Percentiles rank a stretch among this genome's conserved stretches.
Evolutionary conservation across 768 basidiomycete species (phyloP).

Genomic region (Suillus discolor): DNA sequence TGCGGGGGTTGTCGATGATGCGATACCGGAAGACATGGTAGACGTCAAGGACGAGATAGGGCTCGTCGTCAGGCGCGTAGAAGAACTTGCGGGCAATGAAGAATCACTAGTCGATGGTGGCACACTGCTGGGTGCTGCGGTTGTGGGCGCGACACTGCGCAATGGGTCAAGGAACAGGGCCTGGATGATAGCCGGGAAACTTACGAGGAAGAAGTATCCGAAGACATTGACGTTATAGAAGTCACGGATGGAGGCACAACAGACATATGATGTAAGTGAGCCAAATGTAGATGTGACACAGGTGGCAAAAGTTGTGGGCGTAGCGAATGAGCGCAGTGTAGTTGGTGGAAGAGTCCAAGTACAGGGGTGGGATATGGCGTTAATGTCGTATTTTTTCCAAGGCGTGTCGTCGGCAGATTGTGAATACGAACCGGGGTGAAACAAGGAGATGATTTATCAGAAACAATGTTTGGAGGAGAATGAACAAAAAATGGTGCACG

Average conservation of each 20-base stretch:
- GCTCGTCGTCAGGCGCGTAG: slow-evolving; percentile 17
- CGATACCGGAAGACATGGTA: slow-evolving; percentile 5
- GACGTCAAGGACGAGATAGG: slow-evolving; percentile 16
- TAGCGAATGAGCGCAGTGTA: slow-evolving; percentile 25
- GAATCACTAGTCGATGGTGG: slow-evolving; percentile 15
- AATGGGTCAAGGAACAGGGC: slow-evolving; percentile 15
- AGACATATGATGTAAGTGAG: slow-evolving; percentile 3
- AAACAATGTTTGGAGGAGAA: slow-evolving; percentile 10
- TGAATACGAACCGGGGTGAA: slow-evolving; percentile 7
- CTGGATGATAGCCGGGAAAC: slow-evolving; percentile 13
- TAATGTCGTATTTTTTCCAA: slow-evolving; percentile 7
- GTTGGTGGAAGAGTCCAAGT: slow-evolving; percentile 21
- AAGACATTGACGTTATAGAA: slow-evolving; percentile 14
- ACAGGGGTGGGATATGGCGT: slow-evolving; percentile 15
- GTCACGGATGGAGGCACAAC: slow-evolving; percentile 3
- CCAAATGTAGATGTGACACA: slow-evolving; percentile 16
- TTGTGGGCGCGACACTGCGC: slow-evolving; percentile 17
- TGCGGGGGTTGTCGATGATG: slow-evolving; percentile 19
- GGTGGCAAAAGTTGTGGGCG: slow-evolving; percentile 19
- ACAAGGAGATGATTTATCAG: slow-evolving; percentile 11
- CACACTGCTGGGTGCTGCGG: slow-evolving; percentile 19
- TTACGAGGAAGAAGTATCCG: slow-evolving; percentile 24
- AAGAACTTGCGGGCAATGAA: slow-evolving; percentile 11
- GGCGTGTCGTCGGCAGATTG: slow-evolving; percentile 6
- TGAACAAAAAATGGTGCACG: slow-evolving; percentile 8